phyloP scores from a whole-genome alignment of 2,329 filamentous ascomycete genomes.

The Hymenoscyphus occultus region DNA sequence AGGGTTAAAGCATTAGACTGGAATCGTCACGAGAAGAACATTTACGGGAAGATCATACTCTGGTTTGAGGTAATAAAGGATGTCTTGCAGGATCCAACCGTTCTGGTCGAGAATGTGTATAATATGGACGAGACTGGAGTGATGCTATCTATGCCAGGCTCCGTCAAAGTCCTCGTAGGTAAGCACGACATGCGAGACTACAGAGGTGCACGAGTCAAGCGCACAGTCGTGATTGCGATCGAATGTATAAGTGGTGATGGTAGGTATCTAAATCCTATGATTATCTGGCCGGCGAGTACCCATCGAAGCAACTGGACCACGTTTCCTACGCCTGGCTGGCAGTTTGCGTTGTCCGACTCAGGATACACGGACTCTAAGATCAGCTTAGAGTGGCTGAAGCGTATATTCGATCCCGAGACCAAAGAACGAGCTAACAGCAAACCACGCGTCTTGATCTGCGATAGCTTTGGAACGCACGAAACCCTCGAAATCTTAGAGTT shows the following conservation, averaged over 20 bases:
- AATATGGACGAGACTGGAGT: too few species aligned
- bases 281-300: background rate
- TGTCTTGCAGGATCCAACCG: too few species aligned
- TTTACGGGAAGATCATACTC: slow-evolving; percentile 39
- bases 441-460: background rate
- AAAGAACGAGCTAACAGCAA: slow-evolving; percentile 3
- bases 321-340: slow-evolving; percentile 3
- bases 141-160: slow-evolving; percentile 32
- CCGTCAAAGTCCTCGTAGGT: slow-evolving; percentile 37
- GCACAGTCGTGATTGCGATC: slow-evolving; percentile 3
- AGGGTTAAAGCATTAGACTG: background rate
- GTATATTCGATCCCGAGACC: slow-evolving; percentile 4
- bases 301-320: slow-evolving; percentile 5
- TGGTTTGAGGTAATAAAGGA: too few species aligned
- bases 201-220: slow-evolving; percentile 1
- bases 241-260: background rate
- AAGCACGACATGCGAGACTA: slow-evolving; percentile 5
- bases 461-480: slow-evolving; percentile 5
- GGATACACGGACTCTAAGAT: slow-evolving; percentile 7
- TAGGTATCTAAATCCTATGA: background rate
- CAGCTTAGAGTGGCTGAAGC: slow-evolving; percentile 7
- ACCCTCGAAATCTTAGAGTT: slow-evolving; percentile 5
- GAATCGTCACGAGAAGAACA: slow-evolving; percentile 36
- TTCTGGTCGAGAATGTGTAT: too few species aligned
- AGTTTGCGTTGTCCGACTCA: slow-evolving; percentile 4